Evolutionary conservation across 2,329 filamentous ascomycete genomes (phyloP), one percentile per base, ranked within the genome.

Genomic region (Spiromastix sp.): DNA sequence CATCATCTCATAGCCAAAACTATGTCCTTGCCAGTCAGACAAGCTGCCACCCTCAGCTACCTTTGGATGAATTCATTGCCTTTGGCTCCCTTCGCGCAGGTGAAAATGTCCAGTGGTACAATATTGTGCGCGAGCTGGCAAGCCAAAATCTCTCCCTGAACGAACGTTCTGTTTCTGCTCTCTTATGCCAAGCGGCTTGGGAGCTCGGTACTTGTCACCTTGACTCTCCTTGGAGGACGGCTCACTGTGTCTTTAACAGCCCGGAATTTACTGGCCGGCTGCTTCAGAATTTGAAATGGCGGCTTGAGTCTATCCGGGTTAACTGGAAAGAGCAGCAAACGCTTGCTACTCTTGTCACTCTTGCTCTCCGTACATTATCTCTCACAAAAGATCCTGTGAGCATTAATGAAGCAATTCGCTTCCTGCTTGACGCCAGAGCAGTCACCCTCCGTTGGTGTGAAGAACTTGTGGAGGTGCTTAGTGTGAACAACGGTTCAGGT

Each of bases 11-110:
- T 36, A 38, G 43, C 11, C 39, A 70, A 0, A 81, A 82, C 37
- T 43, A 59, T 0, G 65, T 72, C 0, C 61, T 81, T 9, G 63
- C 74, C 0, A 51, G 47, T 1, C 70, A 74, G 38, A 52, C 44
- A 0, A 33, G 49, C 0, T 77, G 72, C 32, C 72, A 75, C 0
- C 8, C 37, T 0, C 45, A 64, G 15, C 55, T 81, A 37, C 59
- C 66, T 0, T 39, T 74, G 0, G 64, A 68, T 0, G 73, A 81
- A 35, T 79, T 66, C 47, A 68, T 71, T 33, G 57, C 64, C 0
- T 63, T 78, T n/a, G 58, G 61, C 0, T 48, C 63, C 0, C 42
- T 79, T 2, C 61, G 68, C 0, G 47, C 67, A 2, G 73, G 73
- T 0, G 39, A 59, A 12, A 46, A 51, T 1, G 51, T 76, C 6